phyloP scores from a whole-genome alignment of 345 rosid species.

The Heritiera fomes region DNA sequence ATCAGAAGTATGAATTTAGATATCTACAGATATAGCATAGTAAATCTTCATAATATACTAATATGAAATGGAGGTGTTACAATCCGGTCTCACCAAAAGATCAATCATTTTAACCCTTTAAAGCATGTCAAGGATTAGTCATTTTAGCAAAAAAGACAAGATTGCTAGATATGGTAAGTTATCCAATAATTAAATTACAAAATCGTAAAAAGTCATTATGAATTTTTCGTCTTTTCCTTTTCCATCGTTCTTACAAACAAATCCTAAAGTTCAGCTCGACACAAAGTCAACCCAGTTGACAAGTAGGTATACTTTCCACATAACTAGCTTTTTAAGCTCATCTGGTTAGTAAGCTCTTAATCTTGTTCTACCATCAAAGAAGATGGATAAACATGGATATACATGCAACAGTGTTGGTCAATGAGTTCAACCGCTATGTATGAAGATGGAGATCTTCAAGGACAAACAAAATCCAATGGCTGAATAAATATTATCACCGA shows the following conservation, averaged over 20 bases:
- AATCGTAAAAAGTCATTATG: too few relatives aligned
- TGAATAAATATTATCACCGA: constrained; percentile 28
- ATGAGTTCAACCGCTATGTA: constrained; percentile 10
- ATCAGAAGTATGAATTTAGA: too few relatives aligned
- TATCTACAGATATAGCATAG: too few relatives aligned
- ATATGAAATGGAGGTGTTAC: too few relatives aligned
- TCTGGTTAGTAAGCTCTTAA: neutral
- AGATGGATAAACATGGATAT: neutral
- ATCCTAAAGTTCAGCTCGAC: too few relatives aligned
- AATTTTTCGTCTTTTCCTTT: too few relatives aligned
- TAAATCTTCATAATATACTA: too few relatives aligned
- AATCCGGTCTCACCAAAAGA: neutral
- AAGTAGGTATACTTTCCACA: neutral
- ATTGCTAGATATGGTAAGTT: too few relatives aligned
- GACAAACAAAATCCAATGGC: constrained; percentile 18
- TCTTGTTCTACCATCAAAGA: neutral
- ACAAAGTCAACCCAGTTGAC: neutral
- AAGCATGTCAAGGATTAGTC: neutral
- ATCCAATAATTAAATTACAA: too few relatives aligned
- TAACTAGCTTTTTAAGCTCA: too few relatives aligned
- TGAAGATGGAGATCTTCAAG: constrained; percentile 15
- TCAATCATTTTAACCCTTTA: too few relatives aligned
- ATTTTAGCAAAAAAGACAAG: neutral
- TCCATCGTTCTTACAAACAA: too few relatives aligned
- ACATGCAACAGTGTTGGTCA: constrained; percentile 9